Evolutionary conservation across 2,329 filamentous ascomycete genomes (phyloP).

Genomic region (Thielaviopsis musarum): DNA sequence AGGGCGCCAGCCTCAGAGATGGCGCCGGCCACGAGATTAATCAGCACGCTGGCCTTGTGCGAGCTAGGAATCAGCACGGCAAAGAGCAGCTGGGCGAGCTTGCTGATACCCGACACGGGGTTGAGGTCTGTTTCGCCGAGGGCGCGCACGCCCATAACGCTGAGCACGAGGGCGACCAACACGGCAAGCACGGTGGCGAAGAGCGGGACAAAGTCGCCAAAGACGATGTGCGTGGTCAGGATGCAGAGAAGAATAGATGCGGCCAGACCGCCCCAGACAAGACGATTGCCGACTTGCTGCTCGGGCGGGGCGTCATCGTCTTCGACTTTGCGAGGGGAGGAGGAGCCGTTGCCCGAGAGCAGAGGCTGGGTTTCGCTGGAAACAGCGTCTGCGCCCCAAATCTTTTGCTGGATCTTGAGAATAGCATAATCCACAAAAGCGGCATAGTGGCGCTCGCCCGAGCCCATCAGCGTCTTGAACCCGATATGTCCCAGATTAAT

Average conservation of each 20-base stretch:
- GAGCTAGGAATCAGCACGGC: conserved; percentile 71
- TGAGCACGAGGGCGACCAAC: conserved; percentile 61
- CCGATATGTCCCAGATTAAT: conserved; percentile 72
- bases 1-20: conserved; percentile 49
- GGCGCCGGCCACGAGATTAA: conserved; percentile 87
- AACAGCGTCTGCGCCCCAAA: conserved; percentile 2
- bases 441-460: conserved; percentile 4
- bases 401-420: conserved; percentile 7
- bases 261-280: conserved; percentile 58
- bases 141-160: conserved; percentile 56
- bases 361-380: conserved; percentile 6
- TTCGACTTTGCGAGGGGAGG: conserved; percentile 22
- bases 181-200: conserved; percentile 64
- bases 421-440: conserved; percentile 5
- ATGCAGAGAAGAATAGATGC: conserved; percentile 68
- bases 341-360: conserved; percentile 14
- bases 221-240: conserved; percentile 63
- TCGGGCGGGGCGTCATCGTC: conserved; percentile 65
- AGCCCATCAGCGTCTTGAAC: conserved; percentile 35
- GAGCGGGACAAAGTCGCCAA: conserved; percentile 66
- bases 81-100: conserved; percentile 90
- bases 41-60: conserved; percentile 73
- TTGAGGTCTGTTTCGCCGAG: conserved; percentile 81
- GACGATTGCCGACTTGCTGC: conserved; percentile 58
- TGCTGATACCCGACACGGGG: conserved; percentile 90